Percentiles rank a stretch among this genome's conserved stretches.
Conservation (phyloP, 192 early-diverging fungal genomes). For the Ambispora gerdemannii region DNA sequence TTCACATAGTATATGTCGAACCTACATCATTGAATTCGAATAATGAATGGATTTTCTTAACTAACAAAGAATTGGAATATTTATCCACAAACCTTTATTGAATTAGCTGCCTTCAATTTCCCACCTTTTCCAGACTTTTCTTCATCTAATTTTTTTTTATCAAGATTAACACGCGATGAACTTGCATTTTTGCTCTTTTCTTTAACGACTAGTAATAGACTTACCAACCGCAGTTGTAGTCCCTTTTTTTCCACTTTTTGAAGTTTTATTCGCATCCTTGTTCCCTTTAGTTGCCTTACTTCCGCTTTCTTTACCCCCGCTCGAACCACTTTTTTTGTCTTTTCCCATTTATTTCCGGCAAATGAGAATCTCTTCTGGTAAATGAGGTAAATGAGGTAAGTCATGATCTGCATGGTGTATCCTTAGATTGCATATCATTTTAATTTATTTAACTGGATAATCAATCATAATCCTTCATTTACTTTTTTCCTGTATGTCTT, state of each 20-base stretch:
- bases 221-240: background rate
- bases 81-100: constrained; percentile 6
- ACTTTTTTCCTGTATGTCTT: background rate
- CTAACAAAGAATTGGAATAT: background rate
- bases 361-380: too few species aligned
- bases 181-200: too few species aligned
- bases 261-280: background rate
- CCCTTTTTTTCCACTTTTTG: background rate
- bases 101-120: constrained; percentile 24
- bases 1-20: constrained; percentile 83
- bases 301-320: background rate
- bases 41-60: background rate
- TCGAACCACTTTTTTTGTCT: too few species aligned
- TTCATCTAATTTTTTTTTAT: too few species aligned
- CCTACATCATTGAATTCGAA: constrained; percentile 39
- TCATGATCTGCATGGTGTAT: too few species aligned
- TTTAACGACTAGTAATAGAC: background rate
- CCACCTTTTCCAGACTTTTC: constrained; percentile 9
- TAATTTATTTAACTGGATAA: too few species aligned
- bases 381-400: too few species aligned
- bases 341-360: too few species aligned
- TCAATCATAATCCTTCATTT: too few species aligned
- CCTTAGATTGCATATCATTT: too few species aligned
- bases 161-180: too few species aligned
- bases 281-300: background rate